Evolutionary conservation across 23 red algal genomes (phyloP), one percentile per base, ranked within the genome.

Genomic region (Gracilariopsis chorda): DNA sequence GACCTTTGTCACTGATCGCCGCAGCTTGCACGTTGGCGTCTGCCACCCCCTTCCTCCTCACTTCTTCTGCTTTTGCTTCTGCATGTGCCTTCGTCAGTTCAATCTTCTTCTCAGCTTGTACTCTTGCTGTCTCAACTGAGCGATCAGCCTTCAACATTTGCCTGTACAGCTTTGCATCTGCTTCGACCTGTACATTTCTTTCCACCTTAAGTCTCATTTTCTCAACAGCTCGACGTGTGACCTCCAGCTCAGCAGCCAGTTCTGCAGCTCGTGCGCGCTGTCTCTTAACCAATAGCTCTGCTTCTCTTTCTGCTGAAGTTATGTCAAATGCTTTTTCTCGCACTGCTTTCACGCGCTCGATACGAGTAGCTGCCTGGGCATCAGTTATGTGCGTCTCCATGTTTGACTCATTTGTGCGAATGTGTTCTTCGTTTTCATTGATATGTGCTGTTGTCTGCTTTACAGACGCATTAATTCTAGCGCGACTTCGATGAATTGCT

Each of bases 101-200:
- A 41, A 61, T 61, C 23, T 62, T 33, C 41, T 41, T 75, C 53
- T 79, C 78, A 27, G 51, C 75, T 34, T 83, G 28, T 30, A 83
- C 58, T 24, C 77, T 42, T 44, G 51, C 75, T 39, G 35, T 68
- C 35, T 30, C 62, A 39, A 68, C 13, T 3, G 4, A 27, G 35
- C 62, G 62, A 19, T 68, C 30, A 36, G 33, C 9, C 27, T 68
- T 68, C 3, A 68, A 39, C 35, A 68, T 39, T 0, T 36, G 62
- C 0, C 49, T 65, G 23, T 90, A 90, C 19, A 79, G 57, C 51
- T 10, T 51, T 17, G 86, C 86, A 48, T 90, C 86, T 43, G 86
- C 86, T 25, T 80, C 72, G 25, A 82, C 88, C 13, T 92, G 16
- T 2, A 92, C 57, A 23, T 47, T 48, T 33, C 29, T 61, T 24